Evolutionary conservation across 805 yeast genomes (phyloP), one percentile per base, ranked within the genome.

Genomic region (Starmera quercuum): DNA sequence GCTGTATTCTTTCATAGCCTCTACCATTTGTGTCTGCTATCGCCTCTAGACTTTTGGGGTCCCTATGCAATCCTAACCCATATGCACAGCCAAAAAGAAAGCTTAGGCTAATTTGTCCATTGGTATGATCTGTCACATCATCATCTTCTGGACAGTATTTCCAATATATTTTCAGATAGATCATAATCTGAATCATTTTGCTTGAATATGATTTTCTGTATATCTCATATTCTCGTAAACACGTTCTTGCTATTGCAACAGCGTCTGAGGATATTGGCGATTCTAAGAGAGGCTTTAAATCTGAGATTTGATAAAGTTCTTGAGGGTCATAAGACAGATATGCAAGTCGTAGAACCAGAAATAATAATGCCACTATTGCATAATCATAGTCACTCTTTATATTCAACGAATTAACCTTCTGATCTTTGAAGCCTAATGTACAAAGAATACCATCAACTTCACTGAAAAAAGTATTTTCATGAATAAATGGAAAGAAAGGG

Each of bases 1-100:
- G 23, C 13, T 45, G 45, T 1, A 46, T 38, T 21, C 42, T 41
- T 2, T 38, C 15, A 10, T 30, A 31, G 6, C 31, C 35, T n/a
- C n/a, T n/a, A n/a, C n/a, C n/a, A 17, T 37, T 42, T 2, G 39
- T 31, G 7, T 41, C 31, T 2, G 29, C 29, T 10, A 40, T 10
- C 1, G 20, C 17, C 6, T 36, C 25, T 19, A 50, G 59, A 3
- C 42, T 40, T 3, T 51, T 56, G 0, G 82, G 80, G 36, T 77
- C 83, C 30, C 79, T 58, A 46, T 77, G 70, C 23, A 77, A 44
- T 0, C 83, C 84, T 22, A 75, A 51, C 2, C 73, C 59, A 17
- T 63, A 55, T 0, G 74, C 80, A 67, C 71, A 68, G 34, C 73
- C 74, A n/a, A 73, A 51, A 14, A 75, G 42, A 39, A 69, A 53